Evolutionary conservation across 306 rosid genomes (phyloP).

Genomic region (Inga laurina): DNA sequence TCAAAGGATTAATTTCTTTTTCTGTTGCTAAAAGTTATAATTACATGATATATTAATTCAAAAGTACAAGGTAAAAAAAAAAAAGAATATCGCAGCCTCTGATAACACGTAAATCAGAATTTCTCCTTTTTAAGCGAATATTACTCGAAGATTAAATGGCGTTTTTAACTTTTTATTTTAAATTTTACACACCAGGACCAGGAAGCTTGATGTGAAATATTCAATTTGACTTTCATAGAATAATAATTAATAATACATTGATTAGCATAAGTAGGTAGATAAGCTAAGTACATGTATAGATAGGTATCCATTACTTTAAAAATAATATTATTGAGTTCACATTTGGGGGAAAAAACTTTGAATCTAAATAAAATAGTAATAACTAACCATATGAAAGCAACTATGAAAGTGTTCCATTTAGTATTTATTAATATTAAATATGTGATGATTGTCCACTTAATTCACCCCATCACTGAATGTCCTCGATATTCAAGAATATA

Average conservation of each 20-base stretch:
- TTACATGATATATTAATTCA: not conserved
- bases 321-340: not conserved
- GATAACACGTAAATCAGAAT: not conserved
- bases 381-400: not conserved
- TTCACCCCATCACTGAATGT: not conserved
- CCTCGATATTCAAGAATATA: not conserved
- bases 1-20: not conserved
- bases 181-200: not conserved
- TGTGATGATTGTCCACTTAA: not conserved
- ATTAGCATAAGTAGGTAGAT: not conserved
- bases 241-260: not conserved
- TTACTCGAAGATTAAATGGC: not conserved
- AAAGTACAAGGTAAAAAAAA: not conserved
- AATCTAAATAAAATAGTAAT: not conserved
- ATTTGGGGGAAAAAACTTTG: not conserved
- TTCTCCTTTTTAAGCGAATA: not conserved
- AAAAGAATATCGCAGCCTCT: not conserved
- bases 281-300: not conserved
- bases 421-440: not conserved
- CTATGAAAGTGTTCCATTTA: not conserved
- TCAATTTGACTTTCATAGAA: not conserved
- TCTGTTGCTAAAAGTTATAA: not conserved
- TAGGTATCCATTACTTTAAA: not conserved
- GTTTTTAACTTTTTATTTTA: not conserved
- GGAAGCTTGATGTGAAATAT: not conserved